Percentiles rank a stretch among this genome's conserved stretches.
phyloP scores from a whole-genome alignment of 345 rosid species.

The Populus ilicifolia region DNA sequence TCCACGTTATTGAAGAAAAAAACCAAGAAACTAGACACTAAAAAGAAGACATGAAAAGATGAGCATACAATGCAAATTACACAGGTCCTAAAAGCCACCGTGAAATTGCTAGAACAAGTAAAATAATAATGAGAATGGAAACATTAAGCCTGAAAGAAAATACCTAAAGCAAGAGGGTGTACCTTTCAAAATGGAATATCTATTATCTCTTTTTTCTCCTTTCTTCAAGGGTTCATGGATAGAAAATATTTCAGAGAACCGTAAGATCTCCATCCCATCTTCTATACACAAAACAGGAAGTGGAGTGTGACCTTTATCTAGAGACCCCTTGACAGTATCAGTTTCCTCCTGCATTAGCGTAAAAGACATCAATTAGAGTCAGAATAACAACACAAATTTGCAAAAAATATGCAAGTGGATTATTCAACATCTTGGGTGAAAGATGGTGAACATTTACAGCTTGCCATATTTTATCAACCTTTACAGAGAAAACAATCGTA shows the following conservation, averaged over 20 bases:
- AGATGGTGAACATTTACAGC: not conserved
- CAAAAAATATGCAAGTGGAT: not conserved
- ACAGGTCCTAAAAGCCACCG: not conserved
- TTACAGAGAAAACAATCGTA: not conserved
- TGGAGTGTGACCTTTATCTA: conserved; percentile 48
- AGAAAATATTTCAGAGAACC: conserved; percentile 94
- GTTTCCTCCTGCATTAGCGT: conserved; percentile 10
- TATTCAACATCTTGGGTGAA: not conserved
- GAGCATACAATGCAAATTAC: not conserved
- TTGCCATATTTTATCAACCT: not conserved
- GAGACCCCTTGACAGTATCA: conserved; percentile 39
- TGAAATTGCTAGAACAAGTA: not conserved
- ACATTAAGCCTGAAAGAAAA: not conserved
- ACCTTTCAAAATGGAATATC: conserved; percentile 61
- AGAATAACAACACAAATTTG: not conserved
- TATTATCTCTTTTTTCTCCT: conserved; percentile 54
- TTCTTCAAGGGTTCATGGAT: conserved; percentile 70
- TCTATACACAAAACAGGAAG: conserved; percentile 80
- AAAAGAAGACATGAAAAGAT: not conserved
- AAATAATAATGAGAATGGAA: not conserved
- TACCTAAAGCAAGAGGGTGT: conserved; percentile 17
- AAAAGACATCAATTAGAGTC: not conserved
- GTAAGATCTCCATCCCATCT: conserved; percentile 77
- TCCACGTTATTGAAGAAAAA: not conserved
- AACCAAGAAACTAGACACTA: not conserved